Conservation (phyloP, 768 basidiomycete genomes). For the Harrya chromipes region DNA sequence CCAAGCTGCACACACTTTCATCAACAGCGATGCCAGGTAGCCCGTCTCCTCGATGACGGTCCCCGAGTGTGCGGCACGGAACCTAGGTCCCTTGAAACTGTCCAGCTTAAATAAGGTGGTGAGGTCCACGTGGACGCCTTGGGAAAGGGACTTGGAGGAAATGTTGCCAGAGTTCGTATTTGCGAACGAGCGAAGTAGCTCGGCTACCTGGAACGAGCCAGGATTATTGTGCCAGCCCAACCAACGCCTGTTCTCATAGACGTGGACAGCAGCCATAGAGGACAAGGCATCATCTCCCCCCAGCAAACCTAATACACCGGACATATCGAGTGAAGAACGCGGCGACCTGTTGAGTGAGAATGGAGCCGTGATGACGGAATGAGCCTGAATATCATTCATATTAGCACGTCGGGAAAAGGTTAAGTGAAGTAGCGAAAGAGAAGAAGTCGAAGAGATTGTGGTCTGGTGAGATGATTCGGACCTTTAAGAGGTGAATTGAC, state of each 20-base stretch:
- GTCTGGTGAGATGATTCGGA: too few species aligned
- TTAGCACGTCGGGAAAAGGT: too few species aligned
- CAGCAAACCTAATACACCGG: constrained; percentile 26
- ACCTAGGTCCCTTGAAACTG: constrained; percentile 50
- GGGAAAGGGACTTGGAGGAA: constrained; percentile 3
- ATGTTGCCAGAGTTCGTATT: neutral
- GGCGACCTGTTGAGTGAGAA: constrained; percentile 4
- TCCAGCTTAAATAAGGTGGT: constrained; percentile 17
- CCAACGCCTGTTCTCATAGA: constrained; percentile 26
- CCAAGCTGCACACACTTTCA: constrained; percentile 13
- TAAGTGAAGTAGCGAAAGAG: too few species aligned
- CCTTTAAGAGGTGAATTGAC: too few species aligned
- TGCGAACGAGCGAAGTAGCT: constrained; percentile 19
- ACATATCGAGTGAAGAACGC: constrained; percentile 15
- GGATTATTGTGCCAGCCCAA: constrained; percentile 36
- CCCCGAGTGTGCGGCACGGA: constrained; percentile 65
- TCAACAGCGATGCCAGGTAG: constrained; percentile 54
- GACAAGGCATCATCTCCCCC: constrained; percentile 33
- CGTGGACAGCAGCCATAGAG: constrained; percentile 27
- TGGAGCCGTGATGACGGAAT: neutral
- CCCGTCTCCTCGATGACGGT: constrained; percentile 44
- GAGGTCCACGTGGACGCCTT: constrained; percentile 19
- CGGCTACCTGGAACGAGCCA: constrained; percentile 27
- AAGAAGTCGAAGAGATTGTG: too few species aligned
- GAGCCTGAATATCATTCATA: too few species aligned